Base-by-base conservation (phyloP, 371 early-diverging fungal genomes). In the Gilbertella persicaria region DNA sequence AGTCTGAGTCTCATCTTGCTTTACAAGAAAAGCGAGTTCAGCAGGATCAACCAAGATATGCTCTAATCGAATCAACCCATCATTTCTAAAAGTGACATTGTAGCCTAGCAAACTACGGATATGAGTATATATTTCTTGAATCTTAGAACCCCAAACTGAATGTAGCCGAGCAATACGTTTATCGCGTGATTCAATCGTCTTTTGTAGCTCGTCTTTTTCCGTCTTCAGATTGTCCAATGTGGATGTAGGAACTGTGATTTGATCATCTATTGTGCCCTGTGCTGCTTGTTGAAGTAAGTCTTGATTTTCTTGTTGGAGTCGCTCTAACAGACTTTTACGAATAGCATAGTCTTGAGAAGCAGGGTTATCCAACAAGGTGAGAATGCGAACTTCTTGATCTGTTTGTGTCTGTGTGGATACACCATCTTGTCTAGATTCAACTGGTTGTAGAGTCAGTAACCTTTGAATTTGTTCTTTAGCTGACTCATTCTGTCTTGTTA, bases 321-420 rank as follows among this genome's bases (percentile, higher is more conserved):
- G 70, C 13, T 83, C 69, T 14, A 92, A 70, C 50, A 75, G 82
- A 5, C 69, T 62, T 39, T 84, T 71, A n/a, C 91, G 85, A 24
- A 88, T 79, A 19, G 82, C 82, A 44, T 73, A 76, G 41, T 87
- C 87, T 12, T 50, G 62, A 1, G 84, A 69, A 3, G 88, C 80
- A 5, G 93, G 94, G 58, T 91, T 93, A 26, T 90, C 87, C 14
- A 72, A 71, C 5, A 93, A 63, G 66, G 85, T 78, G 45, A 94
- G 66, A 6, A 92, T 73, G 37, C 86, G 45, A 10, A 24, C 19
- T 3, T 30, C 21, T 5, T 37, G 9, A 17, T 23, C n/a, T 10
- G 24, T 23, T 23, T 51, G 30, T 6, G 4, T 28, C 6, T 19
- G 20, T 20, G 25, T n/a, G 17, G 30, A 16, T 24, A 17, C n/a